phyloP scores from a whole-genome alignment of 108 stramenopile genomes.

The Nannochloropsis salina region DNA sequence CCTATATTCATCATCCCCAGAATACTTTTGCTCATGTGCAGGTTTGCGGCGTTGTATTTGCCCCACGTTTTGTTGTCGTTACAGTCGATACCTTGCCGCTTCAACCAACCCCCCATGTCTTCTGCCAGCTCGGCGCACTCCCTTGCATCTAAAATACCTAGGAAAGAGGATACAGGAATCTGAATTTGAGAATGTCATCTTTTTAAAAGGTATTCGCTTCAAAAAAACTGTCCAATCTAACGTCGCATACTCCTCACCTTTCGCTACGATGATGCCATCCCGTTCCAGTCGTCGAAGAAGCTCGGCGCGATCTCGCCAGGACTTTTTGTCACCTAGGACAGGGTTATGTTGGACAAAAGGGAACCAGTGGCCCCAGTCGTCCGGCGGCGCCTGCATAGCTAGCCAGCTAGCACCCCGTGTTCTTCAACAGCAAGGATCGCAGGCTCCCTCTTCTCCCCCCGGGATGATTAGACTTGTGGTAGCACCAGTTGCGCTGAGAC shows the following conservation, averaged over 20 bases:
- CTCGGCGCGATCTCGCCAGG: not conserved
- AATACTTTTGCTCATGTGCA: constrained; percentile 18
- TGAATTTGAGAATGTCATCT: too few relatives aligned
- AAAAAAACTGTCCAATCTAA: too few relatives aligned
- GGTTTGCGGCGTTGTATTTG: constrained; percentile 5
- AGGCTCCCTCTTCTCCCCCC: not conserved
- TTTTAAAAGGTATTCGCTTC: too few relatives aligned
- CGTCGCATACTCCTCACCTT: not conserved
- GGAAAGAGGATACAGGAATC: not conserved
- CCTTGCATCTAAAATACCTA: constrained; percentile 5
- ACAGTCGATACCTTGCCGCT: constrained; percentile 17
- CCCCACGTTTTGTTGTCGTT: constrained; percentile 9
- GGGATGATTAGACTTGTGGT: not conserved
- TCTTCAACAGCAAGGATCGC: too few relatives aligned
- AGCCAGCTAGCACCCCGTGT: not conserved
- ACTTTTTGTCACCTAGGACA: constrained; percentile 5
- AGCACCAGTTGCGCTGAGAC: not conserved
- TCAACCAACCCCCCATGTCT: constrained; percentile 17
- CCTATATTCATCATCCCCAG: constrained; percentile 6
- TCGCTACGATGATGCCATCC: constrained; percentile 1
- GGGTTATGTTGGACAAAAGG: not conserved
- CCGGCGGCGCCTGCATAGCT: not conserved
- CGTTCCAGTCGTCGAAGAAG: not conserved
- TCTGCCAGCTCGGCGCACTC: constrained; percentile 11
- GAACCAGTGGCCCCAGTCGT: constrained; percentile 19